Percentiles rank a stretch among this genome's conserved stretches.
phyloP scores from a whole-genome alignment of 2,329 filamentous ascomycete species.

The Fusarium sp. region DNA sequence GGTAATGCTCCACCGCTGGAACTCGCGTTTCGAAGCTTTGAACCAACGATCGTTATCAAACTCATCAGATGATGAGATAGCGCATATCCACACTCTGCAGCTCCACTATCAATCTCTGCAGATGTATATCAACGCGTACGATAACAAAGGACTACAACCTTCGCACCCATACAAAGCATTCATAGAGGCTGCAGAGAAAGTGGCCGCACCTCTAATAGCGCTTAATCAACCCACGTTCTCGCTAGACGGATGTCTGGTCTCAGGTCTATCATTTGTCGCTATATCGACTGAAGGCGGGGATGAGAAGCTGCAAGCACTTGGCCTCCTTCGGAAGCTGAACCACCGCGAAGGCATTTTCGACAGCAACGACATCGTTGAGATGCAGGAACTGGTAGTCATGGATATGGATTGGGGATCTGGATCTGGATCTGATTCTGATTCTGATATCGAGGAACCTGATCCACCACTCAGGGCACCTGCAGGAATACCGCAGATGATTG shows the following conservation, averaged over 20 bases:
- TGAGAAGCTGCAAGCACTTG: neutral
- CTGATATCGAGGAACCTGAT: neutral
- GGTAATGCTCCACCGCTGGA: neutral
- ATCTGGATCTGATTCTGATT: neutral
- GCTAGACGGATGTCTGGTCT: neutral
- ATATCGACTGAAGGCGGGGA: neutral
- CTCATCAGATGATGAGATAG: neutral
- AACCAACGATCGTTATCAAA: neutral
- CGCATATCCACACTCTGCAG: neutral
- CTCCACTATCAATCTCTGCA: neutral
- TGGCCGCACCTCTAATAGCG: neutral
- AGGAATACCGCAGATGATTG: constrained; percentile 13
- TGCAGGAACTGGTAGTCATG: neutral
- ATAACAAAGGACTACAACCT: neutral
- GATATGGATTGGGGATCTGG: neutral
- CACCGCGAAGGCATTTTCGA: constrained; percentile 16
- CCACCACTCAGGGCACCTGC: neutral
- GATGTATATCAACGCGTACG: neutral
- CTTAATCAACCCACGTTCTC: neutral
- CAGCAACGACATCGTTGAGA: constrained; percentile 17
- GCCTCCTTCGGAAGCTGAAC: neutral
- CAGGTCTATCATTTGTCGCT: neutral
- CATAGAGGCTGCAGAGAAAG: neutral
- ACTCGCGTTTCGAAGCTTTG: neutral
- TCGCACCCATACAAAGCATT: neutral